Conservation (phyloP, 192 early-diverging fungal genomes). For the Backusella tarrabulga region DNA sequence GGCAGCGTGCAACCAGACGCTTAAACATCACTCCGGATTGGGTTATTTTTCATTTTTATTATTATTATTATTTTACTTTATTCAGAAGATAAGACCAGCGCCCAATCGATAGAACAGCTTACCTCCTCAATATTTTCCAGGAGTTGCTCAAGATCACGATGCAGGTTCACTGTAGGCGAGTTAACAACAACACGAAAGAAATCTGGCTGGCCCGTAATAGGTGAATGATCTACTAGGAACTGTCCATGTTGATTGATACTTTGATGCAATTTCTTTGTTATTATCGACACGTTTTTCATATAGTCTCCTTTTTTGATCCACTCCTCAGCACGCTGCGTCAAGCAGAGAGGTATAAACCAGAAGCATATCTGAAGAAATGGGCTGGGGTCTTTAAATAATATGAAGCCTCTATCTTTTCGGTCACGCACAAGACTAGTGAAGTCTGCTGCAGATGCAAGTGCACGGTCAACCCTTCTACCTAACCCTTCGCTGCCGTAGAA, state of each 20-base stretch:
- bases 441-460: constrained; percentile 48
- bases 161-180: constrained; percentile 55
- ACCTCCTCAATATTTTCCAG: constrained; percentile 57
- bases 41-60: not conserved
- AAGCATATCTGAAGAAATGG: constrained; percentile 65
- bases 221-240: constrained; percentile 76
- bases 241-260: constrained; percentile 44
- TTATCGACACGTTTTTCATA: constrained; percentile 37
- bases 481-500: constrained; percentile 69
- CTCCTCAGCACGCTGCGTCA: not conserved
- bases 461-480: constrained; percentile 51
- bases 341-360: constrained; percentile 62
- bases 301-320: constrained; percentile 32
- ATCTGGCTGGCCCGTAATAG: constrained; percentile 41
- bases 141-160: constrained; percentile 45
- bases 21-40: not conserved
- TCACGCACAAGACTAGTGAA: constrained; percentile 41
- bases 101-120: constrained; percentile 32
- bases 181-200: constrained; percentile 79
- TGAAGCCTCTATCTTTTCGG: constrained; percentile 33
- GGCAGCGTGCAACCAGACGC: not conserved
- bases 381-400: constrained; percentile 42
- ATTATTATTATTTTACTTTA: no score
- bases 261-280: constrained; percentile 45
- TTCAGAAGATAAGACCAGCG: not conserved